Evolutionary conservation across 805 yeast species (phyloP).

Genomic region (Metschnikowia cerradonensis): DNA sequence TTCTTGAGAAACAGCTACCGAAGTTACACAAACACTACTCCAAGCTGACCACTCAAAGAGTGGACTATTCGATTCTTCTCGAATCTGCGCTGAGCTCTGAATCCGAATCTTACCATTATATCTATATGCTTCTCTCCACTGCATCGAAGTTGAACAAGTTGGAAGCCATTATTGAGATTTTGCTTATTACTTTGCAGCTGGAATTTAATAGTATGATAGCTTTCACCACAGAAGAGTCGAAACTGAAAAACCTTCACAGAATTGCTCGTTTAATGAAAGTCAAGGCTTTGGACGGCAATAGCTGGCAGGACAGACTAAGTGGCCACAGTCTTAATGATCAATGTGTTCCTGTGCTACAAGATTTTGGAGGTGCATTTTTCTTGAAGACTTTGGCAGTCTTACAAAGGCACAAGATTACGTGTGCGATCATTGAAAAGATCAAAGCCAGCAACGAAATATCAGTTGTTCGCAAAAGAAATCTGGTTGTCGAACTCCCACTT

Average conservation of each 20-base stretch:
- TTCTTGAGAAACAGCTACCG: constrained; percentile 28
- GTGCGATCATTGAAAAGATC: constrained; percentile 46
- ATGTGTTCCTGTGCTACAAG: constrained; percentile 55
- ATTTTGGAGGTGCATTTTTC: constrained; percentile 69
- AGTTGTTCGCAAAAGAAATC: constrained; percentile 9
- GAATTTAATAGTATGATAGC: constrained; percentile 65
- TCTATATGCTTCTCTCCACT: constrained; percentile 50
- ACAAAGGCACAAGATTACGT: constrained; percentile 65
- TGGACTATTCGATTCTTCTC: constrained; percentile 29
- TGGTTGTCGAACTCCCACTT: constrained; percentile 2
- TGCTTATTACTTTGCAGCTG: constrained; percentile 50
- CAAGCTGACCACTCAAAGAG: constrained; percentile 12
- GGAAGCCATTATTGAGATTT: constrained; percentile 50
- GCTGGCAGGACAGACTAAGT: constrained; percentile 21
- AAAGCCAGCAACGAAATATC: constrained; percentile 21
- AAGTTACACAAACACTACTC: constrained; percentile 23
- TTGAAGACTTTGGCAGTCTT: constrained; percentile 57
- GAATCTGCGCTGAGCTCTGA: constrained; percentile 26
- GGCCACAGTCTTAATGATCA: constrained; percentile 42
- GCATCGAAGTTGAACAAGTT: constrained; percentile 59
- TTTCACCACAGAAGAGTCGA: constrained; percentile 61
- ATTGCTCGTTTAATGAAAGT: constrained; percentile 28
- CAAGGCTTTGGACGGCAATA: constrained; percentile 25
- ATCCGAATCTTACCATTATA: constrained; percentile 49
- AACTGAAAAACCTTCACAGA: constrained; percentile 46